These are phyloP conservation scores for Magnolia sinica DNA, from an alignment of 164 flowering plant genomes.

Conservation along the genomic window DNA sequence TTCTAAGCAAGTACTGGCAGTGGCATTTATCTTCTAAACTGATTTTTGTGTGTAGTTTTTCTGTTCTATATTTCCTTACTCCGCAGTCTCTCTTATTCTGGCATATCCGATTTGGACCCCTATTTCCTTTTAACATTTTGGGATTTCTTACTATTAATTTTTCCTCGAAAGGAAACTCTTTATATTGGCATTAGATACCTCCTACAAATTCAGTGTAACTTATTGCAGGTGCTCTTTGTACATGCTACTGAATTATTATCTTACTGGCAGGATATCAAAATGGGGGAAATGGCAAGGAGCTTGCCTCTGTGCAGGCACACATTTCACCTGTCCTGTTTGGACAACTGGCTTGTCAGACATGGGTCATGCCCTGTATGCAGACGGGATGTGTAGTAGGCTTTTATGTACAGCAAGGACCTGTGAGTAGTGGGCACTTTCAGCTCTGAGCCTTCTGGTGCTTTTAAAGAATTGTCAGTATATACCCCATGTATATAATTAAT, in stretches of 20 bases:
- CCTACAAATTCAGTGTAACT: background rate
- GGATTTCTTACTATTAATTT: too few relatives aligned
- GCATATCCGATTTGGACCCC: background rate
- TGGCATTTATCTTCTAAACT: too few relatives aligned
- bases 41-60: too few relatives aligned
- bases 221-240: too few relatives aligned
- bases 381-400: background rate
- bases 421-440: too few relatives aligned
- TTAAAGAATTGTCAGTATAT: too few relatives aligned
- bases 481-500: too few relatives aligned
- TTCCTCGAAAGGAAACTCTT: background rate
- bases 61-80: too few relatives aligned
- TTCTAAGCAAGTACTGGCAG: too few relatives aligned
- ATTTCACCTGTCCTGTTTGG: conserved; percentile 63
- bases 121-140: background rate
- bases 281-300: conserved; percentile 47
- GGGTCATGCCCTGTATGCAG: conserved; percentile 15
- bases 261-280: conserved; percentile 41
- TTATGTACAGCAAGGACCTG: too few relatives aligned
- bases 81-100: background rate
- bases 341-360: conserved; percentile 38
- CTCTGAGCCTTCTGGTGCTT: too few relatives aligned
- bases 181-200: background rate
- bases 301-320: conserved; percentile 57
- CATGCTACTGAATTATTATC: background rate